Evolutionary conservation across 2,329 filamentous ascomycete species (phyloP).

Genomic region (Trichoderma aggressivum): DNA sequence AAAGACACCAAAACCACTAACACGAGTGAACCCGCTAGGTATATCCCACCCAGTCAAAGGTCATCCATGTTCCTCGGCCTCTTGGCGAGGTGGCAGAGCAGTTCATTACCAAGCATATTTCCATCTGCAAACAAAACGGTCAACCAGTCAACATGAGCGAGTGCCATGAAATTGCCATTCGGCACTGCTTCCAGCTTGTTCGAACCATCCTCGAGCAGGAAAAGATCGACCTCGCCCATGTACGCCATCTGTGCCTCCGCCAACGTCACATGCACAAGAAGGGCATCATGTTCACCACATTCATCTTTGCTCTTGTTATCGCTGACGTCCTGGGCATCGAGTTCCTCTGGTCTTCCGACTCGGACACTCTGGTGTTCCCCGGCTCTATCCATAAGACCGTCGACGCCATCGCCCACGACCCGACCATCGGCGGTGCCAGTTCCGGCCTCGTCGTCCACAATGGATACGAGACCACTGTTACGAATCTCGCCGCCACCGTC

Average conservation of each 20-base stretch:
- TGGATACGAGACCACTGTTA: constrained; percentile 22
- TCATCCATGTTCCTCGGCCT: constrained; percentile 24
- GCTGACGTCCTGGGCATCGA: constrained; percentile 26
- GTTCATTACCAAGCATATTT: constrained; percentile 20
- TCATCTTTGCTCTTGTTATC: constrained; percentile 26
- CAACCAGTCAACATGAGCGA: constrained; percentile 20
- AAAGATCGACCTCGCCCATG: constrained; percentile 21
- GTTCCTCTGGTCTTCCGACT: constrained; percentile 28
- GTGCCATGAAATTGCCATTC: constrained; percentile 22
- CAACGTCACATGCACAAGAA: constrained; percentile 29
- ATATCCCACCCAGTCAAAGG: constrained; percentile 22
- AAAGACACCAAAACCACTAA: background rate
- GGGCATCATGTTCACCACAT: constrained; percentile 29
- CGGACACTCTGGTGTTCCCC: constrained; percentile 24
- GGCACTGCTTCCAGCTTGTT: constrained; percentile 25
- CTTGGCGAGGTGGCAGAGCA: constrained; percentile 25
- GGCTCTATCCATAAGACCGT: constrained; percentile 24
- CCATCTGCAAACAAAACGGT: constrained; percentile 18
- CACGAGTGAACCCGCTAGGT: constrained; percentile 18
- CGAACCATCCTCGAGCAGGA: constrained; percentile 22
- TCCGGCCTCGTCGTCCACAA: constrained; percentile 27
- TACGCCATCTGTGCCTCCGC: constrained; percentile 25
- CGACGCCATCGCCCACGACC: constrained; percentile 23
- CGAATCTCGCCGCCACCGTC: constrained; percentile 24
- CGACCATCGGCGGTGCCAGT: constrained; percentile 26